These are phyloP conservation scores for Leccinum holopus DNA, from an alignment of 1,284 basidiomycete genomes.

Conservation along the genomic window DNA sequence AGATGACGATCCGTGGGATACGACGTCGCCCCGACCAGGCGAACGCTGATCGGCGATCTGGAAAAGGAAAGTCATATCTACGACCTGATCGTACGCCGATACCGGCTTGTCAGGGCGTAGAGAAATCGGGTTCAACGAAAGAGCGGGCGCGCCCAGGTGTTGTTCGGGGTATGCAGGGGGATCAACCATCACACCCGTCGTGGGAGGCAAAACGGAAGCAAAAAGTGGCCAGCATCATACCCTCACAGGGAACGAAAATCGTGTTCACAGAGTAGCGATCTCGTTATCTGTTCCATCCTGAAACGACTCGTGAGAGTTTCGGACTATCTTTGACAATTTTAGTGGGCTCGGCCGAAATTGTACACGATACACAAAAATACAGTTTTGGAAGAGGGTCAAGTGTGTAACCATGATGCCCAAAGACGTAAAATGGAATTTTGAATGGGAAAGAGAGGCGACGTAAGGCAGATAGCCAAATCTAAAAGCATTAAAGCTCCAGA, in stretches of 20 bases:
- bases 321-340: slow-evolving; percentile 3
- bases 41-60: slow-evolving; percentile 19
- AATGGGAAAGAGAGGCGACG: neutral
- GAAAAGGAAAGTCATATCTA: slow-evolving; percentile 6
- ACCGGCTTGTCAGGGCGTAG: neutral
- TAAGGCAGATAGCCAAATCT: neutral
- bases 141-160: neutral
- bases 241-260: slow-evolving; percentile 67
- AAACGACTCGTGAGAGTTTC: neutral
- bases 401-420: neutral
- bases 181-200: slow-evolving; percentile 76
- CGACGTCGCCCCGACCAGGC: slow-evolving; percentile 12
- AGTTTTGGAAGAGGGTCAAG: neutral
- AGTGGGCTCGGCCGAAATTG: neutral
- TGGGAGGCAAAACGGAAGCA: slow-evolving; percentile 88
- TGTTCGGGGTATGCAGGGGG: slow-evolving; percentile 21
- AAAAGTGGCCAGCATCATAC: slow-evolving; percentile 56
- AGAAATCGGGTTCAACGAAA: neutral
- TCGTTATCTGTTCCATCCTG: neutral
- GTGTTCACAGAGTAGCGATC: slow-evolving; percentile 42
- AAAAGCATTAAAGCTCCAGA: neutral
- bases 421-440: neutral
- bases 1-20: slow-evolving; percentile 18
- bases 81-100: slow-evolving; percentile 1
- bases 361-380: slow-evolving; percentile 14